phyloP scores from a whole-genome alignment of 2,329 filamentous ascomycete species.

The Calonectria hawksworthii region DNA sequence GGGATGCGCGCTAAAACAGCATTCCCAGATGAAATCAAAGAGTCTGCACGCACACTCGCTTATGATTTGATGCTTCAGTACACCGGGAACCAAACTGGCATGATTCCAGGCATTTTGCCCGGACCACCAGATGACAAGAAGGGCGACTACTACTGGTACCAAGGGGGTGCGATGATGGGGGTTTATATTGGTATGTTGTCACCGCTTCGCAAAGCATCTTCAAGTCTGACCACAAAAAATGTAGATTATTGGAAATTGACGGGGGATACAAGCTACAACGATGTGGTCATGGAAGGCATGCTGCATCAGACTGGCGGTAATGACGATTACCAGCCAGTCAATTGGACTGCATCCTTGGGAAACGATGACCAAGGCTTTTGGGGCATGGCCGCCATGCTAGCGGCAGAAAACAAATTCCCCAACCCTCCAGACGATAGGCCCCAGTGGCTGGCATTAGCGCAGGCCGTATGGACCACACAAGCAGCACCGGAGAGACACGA shows the following conservation, averaged over 20 bases:
- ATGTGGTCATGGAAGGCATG: constrained; percentile 68
- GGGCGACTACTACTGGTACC: constrained; percentile 81
- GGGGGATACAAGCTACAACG: constrained; percentile 74
- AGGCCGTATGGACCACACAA: constrained; percentile 77
- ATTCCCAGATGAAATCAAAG: constrained; percentile 59
- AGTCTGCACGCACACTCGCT: constrained; percentile 61
- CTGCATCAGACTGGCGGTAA: constrained; percentile 69
- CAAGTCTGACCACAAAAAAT: neutral
- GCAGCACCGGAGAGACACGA: constrained; percentile 74
- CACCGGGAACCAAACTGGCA: constrained; percentile 64
- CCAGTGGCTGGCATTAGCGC: constrained; percentile 75
- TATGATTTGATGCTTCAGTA: constrained; percentile 67
- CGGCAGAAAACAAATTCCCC: constrained; percentile 75
- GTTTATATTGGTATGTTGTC: constrained; percentile 66
- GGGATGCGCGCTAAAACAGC: neutral
- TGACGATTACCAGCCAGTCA: constrained; percentile 72
- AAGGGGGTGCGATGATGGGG: constrained; percentile 78
- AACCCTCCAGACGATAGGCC: constrained; percentile 67
- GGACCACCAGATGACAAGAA: constrained; percentile 63
- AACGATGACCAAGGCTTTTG: constrained; percentile 82
- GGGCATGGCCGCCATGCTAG: constrained; percentile 77
- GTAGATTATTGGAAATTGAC: constrained; percentile 77
- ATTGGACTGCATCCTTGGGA: constrained; percentile 71
- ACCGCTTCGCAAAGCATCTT: too few species aligned
- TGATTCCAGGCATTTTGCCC: constrained; percentile 69